phyloP scores from a whole-genome alignment of 2,329 filamentous ascomycete species.

The Botrytis tulipae region DNA sequence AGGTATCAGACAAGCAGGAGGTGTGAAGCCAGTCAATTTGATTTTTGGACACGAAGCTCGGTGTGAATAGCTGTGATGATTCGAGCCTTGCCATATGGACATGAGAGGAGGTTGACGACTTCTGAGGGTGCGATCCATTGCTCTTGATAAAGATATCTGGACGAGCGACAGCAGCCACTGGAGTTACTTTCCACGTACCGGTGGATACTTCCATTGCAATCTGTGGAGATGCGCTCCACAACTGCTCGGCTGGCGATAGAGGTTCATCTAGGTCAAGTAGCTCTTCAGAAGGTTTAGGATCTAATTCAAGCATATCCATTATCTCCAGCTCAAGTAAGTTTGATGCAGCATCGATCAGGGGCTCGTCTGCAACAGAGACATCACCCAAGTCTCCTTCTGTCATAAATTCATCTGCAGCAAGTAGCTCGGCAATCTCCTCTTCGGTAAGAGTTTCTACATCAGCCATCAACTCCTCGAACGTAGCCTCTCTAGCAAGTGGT shows the following conservation, averaged over 20 bases:
- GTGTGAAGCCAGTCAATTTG: conserved; percentile 10
- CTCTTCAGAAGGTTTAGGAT: neutral
- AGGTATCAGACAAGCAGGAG: neutral
- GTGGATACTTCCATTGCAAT: neutral
- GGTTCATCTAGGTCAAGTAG: neutral
- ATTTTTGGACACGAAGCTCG: neutral
- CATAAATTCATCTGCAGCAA: neutral
- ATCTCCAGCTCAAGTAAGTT: neutral
- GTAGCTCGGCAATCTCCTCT: conserved; percentile 2
- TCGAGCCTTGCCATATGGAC: neutral
- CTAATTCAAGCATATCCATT: neutral
- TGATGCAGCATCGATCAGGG: neutral
- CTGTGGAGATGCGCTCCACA: neutral
- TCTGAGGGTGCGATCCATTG: neutral
- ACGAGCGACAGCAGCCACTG: no score
- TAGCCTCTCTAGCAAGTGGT: neutral
- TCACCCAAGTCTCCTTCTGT: no score
- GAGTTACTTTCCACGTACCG: neutral
- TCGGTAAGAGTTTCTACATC: conserved; percentile 5
- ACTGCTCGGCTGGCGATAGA: neutral
- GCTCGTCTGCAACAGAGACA: neutral
- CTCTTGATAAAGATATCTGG: conserved; percentile 7
- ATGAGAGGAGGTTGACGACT: neutral
- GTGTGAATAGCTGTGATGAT: neutral
- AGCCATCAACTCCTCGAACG: conserved; percentile 3